A percentile compares a stretch with the other conserved stretches of the same genome.
These are phyloP conservation scores for Nicotiana attenuata DNA, from an alignment of 257 asterid species.

Conservation along the genomic window DNA sequence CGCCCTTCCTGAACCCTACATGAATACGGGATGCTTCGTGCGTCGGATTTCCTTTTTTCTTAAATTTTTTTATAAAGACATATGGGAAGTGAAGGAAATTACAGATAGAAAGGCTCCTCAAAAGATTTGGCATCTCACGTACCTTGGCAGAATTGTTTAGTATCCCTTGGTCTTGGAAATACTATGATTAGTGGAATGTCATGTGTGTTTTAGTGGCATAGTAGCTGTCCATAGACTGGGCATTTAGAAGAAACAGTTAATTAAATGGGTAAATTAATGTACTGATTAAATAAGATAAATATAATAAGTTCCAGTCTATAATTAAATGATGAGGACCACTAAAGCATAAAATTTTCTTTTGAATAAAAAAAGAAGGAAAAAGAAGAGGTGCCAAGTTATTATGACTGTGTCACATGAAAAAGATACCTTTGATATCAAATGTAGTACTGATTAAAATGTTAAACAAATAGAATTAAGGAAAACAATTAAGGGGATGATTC, in stretches of 20 bases:
- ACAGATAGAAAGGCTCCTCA: too few species aligned
- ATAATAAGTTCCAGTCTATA: not conserved
- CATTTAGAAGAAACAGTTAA: not conserved
- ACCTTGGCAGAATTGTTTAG: not conserved
- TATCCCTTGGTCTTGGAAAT: constrained; percentile 7
- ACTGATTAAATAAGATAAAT: not conserved
- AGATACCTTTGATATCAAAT: not conserved
- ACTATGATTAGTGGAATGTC: constrained; percentile 3
- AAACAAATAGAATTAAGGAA: not conserved
- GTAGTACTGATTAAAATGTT: not conserved
- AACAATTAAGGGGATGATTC: not conserved
- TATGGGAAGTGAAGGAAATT: too few species aligned
- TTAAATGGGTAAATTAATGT: not conserved
- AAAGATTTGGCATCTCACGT: too few species aligned
- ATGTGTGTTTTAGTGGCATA: not conserved
- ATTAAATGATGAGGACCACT: not conserved
- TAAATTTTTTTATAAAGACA: too few species aligned
- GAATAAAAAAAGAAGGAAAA: not conserved
- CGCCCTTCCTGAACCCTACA: too few species aligned
- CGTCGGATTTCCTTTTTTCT: too few species aligned
- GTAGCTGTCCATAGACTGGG: not conserved
- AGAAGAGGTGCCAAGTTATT: not conserved
- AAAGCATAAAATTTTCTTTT: not conserved
- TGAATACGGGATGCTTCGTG: too few species aligned
- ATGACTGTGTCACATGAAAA: not conserved